Base-by-base conservation (phyloP, 2,329 filamentous ascomycete genomes). In the Fusarium pseudonygamai region DNA sequence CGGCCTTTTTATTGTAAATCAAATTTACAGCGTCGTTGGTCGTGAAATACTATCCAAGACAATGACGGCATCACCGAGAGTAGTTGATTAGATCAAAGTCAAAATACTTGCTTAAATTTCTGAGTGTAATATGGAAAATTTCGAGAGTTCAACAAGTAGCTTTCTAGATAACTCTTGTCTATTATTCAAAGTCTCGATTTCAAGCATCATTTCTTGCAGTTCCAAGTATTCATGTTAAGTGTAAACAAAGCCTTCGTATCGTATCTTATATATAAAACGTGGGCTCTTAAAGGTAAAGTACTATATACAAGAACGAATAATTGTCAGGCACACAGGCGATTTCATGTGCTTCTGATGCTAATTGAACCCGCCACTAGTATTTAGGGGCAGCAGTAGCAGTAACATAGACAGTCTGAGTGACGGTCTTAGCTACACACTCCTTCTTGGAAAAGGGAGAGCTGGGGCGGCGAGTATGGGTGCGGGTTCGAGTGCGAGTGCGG, bases 381-480 rank as follows among this genome's bases (percentile, higher is more conserved):
- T 52, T 46, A 28, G 66, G 39, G 37, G 30, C 55, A 30, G 65
- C 32, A 28, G 73, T 75, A 14, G 73, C 70, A 60, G 75, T 78
- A 49, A 78, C 75, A 37, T 78, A 78, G 62, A 75, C 71, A 2
- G 76, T 78, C 15, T 64, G 59, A 40, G 64, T 75, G 6, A 78
- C 71, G 13, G 75, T 78, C 58, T 61, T 67, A 16, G 52, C 47
- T 26, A 37, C 34, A 58, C 75, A 78, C n/a, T 67, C 36, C 53
- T 65, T 64, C 50, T 42, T 26, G 45, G 40, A 67, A 39, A 43
- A 63, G 15, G 57, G 53, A 50, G 59, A 60, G 20, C 45, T 30
- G n/a, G 71, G 69, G 3, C 58, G 69, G 32, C 66, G 72, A 22
- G 67, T 73, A 24, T 61, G 68, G 16, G 64, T 47, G 22, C 49